Base-by-base conservation (phyloP, 257 asterid genomes). In the Buddleja alternifolia region DNA sequence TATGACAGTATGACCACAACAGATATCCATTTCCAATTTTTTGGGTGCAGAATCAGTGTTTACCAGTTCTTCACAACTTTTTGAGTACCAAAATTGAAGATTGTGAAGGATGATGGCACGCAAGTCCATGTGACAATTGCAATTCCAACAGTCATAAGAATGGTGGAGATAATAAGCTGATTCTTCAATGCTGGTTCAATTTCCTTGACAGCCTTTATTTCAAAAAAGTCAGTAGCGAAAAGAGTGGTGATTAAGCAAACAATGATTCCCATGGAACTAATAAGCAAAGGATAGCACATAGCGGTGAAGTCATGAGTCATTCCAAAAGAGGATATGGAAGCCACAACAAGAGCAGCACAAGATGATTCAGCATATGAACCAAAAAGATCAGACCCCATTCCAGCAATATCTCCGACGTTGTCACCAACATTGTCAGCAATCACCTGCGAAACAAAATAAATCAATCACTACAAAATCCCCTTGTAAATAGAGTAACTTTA, bases 341-440 rank as follows among this genome's bases (percentile, higher is more conserved):
- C 91, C 75, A 85, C 88, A 16, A 85, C 86, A 57, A 85, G 91
- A n/a, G 91, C 91, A 73, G 91, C 91, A 69, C 91, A 85, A 1
- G 91, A 85, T 17, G 92, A 50, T 70, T 85, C 92, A 17, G 92
- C 92, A 42, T 83, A 85, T 15, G 92, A 85, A 47, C 92, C 92
- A 20, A 85, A 85, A 55, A 85, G 89, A 67, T 85, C 92, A 52
- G 92, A 85, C 8, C 92, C 92, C 92, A 87, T 80, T 60, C 98
- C 98, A 70, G 97, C 98, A 80, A 92, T 92, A 77, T 92, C 98
- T 65, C 98, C 98, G 17, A 92, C 98, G 71, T 92, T 92, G 66
- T 92, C 97, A 58, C 97, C 97, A 65, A 92, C 96, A 46, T 92
- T 90, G 72, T 92, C 97, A 60, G 98, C 98, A 73, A 92, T 90